phyloP scores from a whole-genome alignment of 495 filamentous ascomycete species.

The Hypoxylon rickii region DNA sequence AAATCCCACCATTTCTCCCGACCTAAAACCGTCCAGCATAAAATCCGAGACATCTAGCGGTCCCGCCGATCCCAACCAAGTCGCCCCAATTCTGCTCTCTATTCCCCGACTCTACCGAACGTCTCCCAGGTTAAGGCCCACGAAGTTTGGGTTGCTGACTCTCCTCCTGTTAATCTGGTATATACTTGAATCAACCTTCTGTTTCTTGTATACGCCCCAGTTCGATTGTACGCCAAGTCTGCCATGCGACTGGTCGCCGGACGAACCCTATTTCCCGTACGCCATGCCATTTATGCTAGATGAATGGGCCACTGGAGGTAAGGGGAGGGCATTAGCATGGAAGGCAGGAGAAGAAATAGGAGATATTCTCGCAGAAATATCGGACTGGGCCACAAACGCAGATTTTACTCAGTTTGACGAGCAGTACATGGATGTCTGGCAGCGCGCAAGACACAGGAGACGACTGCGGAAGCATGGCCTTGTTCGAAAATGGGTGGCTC shows the following conservation, averaged over 20 bases:
- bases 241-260: conserved; percentile 51
- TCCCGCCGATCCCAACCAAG: conserved; percentile 25
- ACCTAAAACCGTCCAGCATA: not conserved
- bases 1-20: conserved; percentile 6
- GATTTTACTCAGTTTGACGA: conserved; percentile 46
- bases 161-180: conserved; percentile 59
- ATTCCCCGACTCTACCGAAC: conserved; percentile 63
- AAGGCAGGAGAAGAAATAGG: conserved; percentile 40
- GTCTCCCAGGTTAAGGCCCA: conserved; percentile 54
- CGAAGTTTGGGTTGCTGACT: conserved; percentile 58
- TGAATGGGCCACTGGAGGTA: conserved; percentile 56
- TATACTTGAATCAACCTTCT: conserved; percentile 63
- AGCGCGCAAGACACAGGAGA: conserved; percentile 44
- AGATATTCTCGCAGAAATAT: conserved; percentile 48
- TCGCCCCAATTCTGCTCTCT: conserved; percentile 51
- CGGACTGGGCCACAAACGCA: conserved; percentile 44
- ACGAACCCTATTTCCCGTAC: conserved; percentile 58
- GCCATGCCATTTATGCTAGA: conserved; percentile 61
- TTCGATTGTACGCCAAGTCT: conserved; percentile 50
- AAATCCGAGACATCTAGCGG: conserved; percentile 1
- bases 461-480: conserved; percentile 48
- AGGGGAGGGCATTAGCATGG: conserved; percentile 38
- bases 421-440: conserved; percentile 37
- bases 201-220: conserved; percentile 61
- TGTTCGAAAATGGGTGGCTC: conserved; percentile 34